These are phyloP conservation scores for Spergularia azorica DNA, from an alignment of 179 eudicot genomes.

Conservation along the genomic window DNA sequence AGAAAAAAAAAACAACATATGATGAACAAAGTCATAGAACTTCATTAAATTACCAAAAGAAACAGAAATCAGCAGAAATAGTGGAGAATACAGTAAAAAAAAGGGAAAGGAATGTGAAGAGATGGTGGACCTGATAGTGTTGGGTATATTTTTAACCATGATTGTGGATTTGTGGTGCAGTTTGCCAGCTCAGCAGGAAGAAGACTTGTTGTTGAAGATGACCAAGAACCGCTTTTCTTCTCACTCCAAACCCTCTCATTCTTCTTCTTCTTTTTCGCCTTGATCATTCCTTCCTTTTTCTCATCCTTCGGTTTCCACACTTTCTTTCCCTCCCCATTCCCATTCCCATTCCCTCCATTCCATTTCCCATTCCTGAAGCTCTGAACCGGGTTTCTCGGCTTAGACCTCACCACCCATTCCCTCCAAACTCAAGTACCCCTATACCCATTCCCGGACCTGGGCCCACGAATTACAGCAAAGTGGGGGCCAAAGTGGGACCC, in stretches of 20 bases:
- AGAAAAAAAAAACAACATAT: background rate
- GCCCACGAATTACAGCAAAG: no score
- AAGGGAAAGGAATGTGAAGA: background rate
- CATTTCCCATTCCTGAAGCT: background rate
- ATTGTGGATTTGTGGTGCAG: conserved; percentile 27
- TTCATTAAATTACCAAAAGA: conserved; percentile 4
- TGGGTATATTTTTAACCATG: conserved; percentile 32
- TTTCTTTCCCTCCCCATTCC: background rate
- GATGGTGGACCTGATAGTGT: conserved; percentile 18
- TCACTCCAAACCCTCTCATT: no score
- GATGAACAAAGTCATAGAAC: conserved; percentile 1
- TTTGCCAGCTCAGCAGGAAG: background rate
- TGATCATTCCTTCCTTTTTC: background rate
- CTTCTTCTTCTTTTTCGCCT: background rate
- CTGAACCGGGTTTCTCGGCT: background rate
- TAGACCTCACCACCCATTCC: background rate
- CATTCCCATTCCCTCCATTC: background rate
- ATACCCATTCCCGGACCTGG: no score
- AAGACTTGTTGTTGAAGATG: background rate
- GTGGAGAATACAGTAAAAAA: background rate
- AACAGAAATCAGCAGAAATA: background rate
- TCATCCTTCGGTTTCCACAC: conserved; percentile 14
- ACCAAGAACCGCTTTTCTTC: background rate
- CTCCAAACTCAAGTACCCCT: background rate
- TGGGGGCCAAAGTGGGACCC: no score